phyloP scores from a whole-genome alignment of 495 filamentous ascomycete species.

The Xylaria bambusicola region DNA sequence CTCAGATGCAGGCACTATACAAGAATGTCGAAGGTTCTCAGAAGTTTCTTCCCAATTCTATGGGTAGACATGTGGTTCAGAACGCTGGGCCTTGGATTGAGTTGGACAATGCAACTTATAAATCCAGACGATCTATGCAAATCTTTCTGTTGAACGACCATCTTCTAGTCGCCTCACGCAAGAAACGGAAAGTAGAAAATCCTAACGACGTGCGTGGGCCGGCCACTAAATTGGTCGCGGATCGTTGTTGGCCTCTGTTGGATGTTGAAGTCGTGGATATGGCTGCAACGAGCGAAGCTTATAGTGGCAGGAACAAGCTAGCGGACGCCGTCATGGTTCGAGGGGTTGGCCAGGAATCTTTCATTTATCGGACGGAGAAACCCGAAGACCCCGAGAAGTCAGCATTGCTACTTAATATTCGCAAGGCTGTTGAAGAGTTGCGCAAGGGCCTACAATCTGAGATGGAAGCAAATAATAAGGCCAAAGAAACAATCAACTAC shows the following conservation, averaged over 20 bases:
- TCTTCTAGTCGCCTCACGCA: slow-evolving; percentile 82
- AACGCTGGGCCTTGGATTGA: slow-evolving; percentile 93
- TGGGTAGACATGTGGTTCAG: slow-evolving; percentile 86
- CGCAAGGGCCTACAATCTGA: slow-evolving; percentile 80
- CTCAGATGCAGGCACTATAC: slow-evolving; percentile 85
- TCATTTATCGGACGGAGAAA: slow-evolving; percentile 86
- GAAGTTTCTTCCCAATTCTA: slow-evolving; percentile 89
- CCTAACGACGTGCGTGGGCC: slow-evolving; percentile 62
- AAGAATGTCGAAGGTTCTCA: slow-evolving; percentile 95
- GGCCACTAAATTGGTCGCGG: slow-evolving; percentile 80
- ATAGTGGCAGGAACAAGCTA: slow-evolving; percentile 63
- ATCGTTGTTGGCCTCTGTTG: slow-evolving; percentile 90
- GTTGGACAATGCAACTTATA: slow-evolving; percentile 96
- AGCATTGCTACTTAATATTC: slow-evolving; percentile 79
- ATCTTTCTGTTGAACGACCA: slow-evolving; percentile 95
- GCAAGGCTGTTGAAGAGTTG: slow-evolving; percentile 88
- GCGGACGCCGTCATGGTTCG: slow-evolving; percentile 88
- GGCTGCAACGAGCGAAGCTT: slow-evolving; percentile 59
- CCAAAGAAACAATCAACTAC: slow-evolving; percentile 79
- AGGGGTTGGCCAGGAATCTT: slow-evolving; percentile 81
- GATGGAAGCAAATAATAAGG: slow-evolving; percentile 74
- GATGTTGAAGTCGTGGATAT: slow-evolving; percentile 95
- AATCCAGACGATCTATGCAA: slow-evolving; percentile 78
- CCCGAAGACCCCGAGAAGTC: slow-evolving; percentile 72
- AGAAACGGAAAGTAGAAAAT: slow-evolving; percentile 80